These are phyloP conservation scores for Euphorbia schlechtendalii DNA, from an alignment of 441 rosid species.

Conservation along the genomic window DNA sequence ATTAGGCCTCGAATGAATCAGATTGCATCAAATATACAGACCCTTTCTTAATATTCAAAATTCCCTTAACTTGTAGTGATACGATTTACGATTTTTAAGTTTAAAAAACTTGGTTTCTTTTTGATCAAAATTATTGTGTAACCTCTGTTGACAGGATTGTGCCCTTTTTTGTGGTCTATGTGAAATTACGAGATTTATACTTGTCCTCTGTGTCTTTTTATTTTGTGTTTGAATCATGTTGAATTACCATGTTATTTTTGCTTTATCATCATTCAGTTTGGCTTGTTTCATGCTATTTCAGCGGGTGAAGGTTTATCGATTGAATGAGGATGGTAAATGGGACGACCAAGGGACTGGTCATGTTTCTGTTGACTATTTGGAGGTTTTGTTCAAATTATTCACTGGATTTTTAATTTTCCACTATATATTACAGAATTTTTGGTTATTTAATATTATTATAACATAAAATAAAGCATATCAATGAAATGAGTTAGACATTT, in stretches of 20 bases:
- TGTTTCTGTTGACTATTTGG: slow-evolving; percentile 79
- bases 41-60: background rate
- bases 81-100: background rate
- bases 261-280: background rate
- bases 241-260: background rate
- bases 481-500: slow-evolving; percentile 7
- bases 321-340: slow-evolving; percentile 95
- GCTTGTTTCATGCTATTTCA: slow-evolving; percentile 28
- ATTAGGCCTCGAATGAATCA: background rate
- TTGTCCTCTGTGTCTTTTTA: background rate
- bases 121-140: background rate
- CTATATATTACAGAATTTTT: slow-evolving; percentile 10
- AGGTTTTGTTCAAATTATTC: slow-evolving; percentile 49
- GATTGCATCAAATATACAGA: background rate
- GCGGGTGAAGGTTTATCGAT: slow-evolving; percentile 95
- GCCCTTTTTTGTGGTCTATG: background rate
- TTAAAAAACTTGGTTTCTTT: background rate
- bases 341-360: slow-evolving; percentile 99
- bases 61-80: background rate
- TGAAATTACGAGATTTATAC: background rate
- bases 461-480: slow-evolving; percentile 6
- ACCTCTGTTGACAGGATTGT: background rate
- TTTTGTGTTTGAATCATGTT: background rate
- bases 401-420: slow-evolving; percentile 9
- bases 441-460: slow-evolving; percentile 5